Evolutionary conservation across 2,329 filamentous ascomycete genomes (phyloP).

Genomic region (Pezicula radicicola): DNA sequence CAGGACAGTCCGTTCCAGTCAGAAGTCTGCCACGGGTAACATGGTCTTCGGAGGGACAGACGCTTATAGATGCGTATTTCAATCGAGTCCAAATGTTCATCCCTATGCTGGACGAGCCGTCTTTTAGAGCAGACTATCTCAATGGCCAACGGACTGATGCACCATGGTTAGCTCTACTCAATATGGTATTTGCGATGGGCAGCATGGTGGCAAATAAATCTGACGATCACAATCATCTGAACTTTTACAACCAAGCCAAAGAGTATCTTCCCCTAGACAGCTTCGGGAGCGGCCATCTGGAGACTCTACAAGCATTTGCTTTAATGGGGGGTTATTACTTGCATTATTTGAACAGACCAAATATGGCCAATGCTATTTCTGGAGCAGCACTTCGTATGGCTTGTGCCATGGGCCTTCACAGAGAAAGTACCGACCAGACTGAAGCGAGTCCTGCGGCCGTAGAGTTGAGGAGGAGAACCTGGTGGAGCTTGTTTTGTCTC

Average conservation of each 20-base stretch:
- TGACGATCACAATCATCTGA: slow-evolving; percentile 63
- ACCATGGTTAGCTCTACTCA: slow-evolving; percentile 69
- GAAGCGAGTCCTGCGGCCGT: slow-evolving; percentile 35
- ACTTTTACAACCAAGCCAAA: slow-evolving; percentile 67
- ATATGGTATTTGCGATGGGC: slow-evolving; percentile 75
- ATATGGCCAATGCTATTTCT: slow-evolving; percentile 71
- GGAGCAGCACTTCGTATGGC: slow-evolving; percentile 72
- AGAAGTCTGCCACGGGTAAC: slow-evolving; percentile 37
- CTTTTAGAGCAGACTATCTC: slow-evolving; percentile 64
- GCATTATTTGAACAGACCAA: slow-evolving; percentile 74
- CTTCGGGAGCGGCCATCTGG: slow-evolving; percentile 68
- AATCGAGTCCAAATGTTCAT: slow-evolving; percentile 69
- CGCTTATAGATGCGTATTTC: slow-evolving; percentile 73
- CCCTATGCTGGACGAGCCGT: slow-evolving; percentile 70
- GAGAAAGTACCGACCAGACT: slow-evolving; percentile 46
- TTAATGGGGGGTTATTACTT: slow-evolving; percentile 75
- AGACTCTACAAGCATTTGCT: slow-evolving; percentile 68
- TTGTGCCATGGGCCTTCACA: slow-evolving; percentile 69
- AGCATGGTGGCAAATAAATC: slow-evolving; percentile 62
- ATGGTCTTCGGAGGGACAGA: slow-evolving; percentile 64
- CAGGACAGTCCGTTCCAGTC: slow-evolving; percentile 30
- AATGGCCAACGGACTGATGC: slow-evolving; percentile 61
- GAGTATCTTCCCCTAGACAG: slow-evolving; percentile 64
- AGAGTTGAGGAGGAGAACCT: slow-evolving; percentile 64
- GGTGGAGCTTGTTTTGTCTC: slow-evolving; percentile 73